Base-by-base conservation (phyloP, 78 protist species). In the Fonticula alba region DNA sequence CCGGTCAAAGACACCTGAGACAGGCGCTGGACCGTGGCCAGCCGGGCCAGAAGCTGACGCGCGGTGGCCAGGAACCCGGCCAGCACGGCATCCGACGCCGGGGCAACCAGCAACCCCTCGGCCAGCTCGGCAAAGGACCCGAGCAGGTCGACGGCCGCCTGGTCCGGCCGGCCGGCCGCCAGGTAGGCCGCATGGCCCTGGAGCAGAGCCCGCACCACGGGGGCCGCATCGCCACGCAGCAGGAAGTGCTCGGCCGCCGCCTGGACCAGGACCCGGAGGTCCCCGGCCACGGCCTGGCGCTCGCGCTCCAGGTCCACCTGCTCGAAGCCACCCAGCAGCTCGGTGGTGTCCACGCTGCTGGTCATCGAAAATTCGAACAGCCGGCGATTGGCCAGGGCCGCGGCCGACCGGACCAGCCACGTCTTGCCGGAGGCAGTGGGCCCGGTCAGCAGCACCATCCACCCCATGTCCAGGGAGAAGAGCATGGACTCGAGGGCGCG, bases 281-380 rank as follows among this genome's bases (percentile, higher is more conserved):
- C 31, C 7, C 20, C 52, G 33, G 33, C 17, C n/a, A 71, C 3
- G 24, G 19, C 50, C 19, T 32, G 14, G 40, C 14, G 35, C 52
- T 69, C 74, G 22, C 78, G 66, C 19, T 27, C 20, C 40, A 82
- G 33, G 60, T 88, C 88, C 46, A 77, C 59, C 51, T 86, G 92
- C 62, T 85, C 92, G 29, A 74, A 89, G 7, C 88, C 87, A 35
- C 95, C 95, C 35, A 89, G 74, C 35, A 89, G 71, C 40, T 85
- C 91, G 10, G 72, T 74, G 0, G 91, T 84, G 55, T 89, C 95
- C 22, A 84, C 87, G 29, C 79, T 32, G 27, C 66, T 26, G 37
- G 83, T 83, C 88, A 89, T 75, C 20, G 89, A 62, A 60, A 86
- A 79, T 38, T 83, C 91, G 35, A 31, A 69, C 35, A 89, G 78